Evolutionary conservation across 2,329 filamentous ascomycete genomes (phyloP).

Genomic region (Sclerotinia subarctica): DNA sequence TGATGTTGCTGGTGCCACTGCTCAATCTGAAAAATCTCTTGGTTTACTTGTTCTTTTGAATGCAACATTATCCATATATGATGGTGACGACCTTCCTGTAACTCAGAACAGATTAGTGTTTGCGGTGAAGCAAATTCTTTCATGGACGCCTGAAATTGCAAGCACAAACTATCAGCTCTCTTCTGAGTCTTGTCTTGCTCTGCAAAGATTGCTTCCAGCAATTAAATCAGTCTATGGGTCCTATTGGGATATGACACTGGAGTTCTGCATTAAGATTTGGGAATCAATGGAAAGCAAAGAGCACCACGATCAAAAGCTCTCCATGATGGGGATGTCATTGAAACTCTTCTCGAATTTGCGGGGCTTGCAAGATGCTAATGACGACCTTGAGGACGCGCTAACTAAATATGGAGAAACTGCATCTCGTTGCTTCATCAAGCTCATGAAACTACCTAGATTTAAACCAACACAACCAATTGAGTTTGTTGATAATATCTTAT

Average conservation of each 20-base stretch:
- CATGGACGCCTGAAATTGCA: conserved; percentile 60
- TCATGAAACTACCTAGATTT: conserved; percentile 55
- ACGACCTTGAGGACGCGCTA: conserved; percentile 77
- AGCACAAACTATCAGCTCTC: conserved; percentile 46
- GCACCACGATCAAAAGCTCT: conserved; percentile 49
- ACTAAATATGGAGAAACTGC: conserved; percentile 56
- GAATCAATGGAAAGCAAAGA: conserved; percentile 44
- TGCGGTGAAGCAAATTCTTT: conserved; percentile 72
- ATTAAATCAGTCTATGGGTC: conserved; percentile 82
- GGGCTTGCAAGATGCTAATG: conserved; percentile 69
- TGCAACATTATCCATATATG: conserved; percentile 51
- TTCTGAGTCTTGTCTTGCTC: conserved; percentile 52
- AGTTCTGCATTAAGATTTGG: conserved; percentile 59
- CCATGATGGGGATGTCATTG: conserved; percentile 68
- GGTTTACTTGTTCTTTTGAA: conserved; percentile 54
- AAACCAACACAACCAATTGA: conserved; percentile 61
- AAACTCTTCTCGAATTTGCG: conserved; percentile 65
- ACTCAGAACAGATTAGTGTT: conserved; percentile 59
- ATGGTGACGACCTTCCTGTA: conserved; percentile 52
- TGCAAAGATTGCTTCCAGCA: conserved; percentile 64
- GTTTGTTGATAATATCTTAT: conserved; percentile 72
- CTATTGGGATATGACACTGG: conserved; percentile 71
- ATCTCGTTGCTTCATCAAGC: conserved; percentile 55
- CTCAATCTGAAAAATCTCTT: conserved; percentile 46
- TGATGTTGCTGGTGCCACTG: conserved; percentile 52